A percentile compares a stretch with the other conserved stretches of the same genome.
phyloP scores from a whole-genome alignment of 2,329 filamentous ascomycete species.

The Rugonectria rugulosa region DNA sequence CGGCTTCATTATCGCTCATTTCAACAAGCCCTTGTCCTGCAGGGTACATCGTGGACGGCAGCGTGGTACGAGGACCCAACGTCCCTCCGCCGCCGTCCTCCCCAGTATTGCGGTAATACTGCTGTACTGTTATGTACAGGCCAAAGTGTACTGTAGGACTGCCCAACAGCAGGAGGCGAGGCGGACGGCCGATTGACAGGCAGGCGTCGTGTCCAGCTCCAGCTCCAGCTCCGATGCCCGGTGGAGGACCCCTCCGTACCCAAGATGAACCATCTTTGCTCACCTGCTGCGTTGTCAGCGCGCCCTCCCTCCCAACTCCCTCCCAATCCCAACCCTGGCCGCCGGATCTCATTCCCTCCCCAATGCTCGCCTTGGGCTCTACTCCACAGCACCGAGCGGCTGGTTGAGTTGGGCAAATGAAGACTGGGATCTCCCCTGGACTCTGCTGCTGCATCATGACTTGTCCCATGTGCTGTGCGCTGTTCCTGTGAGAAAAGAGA shows the following conservation, averaged over 20 bases:
- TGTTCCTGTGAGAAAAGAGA: not conserved
- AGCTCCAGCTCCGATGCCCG: conserved; percentile 15
- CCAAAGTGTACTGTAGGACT: no score
- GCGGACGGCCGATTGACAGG: conserved; percentile 30
- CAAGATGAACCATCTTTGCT: conserved; percentile 26
- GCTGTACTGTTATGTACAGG: no score
- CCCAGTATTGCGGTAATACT: not conserved
- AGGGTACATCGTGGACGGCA: conserved; percentile 25
- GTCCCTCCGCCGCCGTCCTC: conserved; percentile 1
- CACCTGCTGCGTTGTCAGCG: conserved; percentile 18
- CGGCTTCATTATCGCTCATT: conserved; percentile 5
- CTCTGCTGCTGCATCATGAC: not conserved
- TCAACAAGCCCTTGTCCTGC: conserved; percentile 24
- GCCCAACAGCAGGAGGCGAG: conserved; percentile 23
- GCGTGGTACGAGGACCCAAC: conserved; percentile 23
- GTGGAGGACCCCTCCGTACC: not conserved
- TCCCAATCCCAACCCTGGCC: conserved; percentile 13
- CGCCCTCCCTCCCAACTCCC: not conserved
- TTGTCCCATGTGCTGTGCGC: conserved; percentile 6
- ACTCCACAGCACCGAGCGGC: conserved; percentile 37
- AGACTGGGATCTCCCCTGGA: conserved; percentile 24
- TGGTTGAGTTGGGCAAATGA: conserved; percentile 37
- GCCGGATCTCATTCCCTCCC: conserved; percentile 38
- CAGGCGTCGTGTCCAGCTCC: no score
- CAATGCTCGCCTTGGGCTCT: conserved; percentile 21